These are phyloP conservation scores for Aspergillus sp. DNA, from an alignment of 2,329 filamentous ascomycete genomes.

Conservation along the genomic window DNA sequence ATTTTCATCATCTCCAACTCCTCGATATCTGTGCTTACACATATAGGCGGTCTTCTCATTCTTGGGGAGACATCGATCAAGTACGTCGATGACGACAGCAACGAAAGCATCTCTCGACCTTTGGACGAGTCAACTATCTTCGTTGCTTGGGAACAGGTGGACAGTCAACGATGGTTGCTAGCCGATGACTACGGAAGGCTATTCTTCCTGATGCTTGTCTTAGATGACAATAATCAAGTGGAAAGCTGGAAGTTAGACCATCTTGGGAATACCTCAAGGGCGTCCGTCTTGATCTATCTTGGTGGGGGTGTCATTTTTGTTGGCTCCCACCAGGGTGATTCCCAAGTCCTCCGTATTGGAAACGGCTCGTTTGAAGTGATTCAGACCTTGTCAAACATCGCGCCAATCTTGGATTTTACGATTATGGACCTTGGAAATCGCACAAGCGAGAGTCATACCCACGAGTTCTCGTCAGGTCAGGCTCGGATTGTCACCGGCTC, in stretches of 20 bases:
- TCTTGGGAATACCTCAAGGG: conserved; percentile 67
- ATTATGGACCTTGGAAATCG: conserved; percentile 94
- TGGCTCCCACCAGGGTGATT: conserved; percentile 89
- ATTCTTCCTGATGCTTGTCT: conserved; percentile 75
- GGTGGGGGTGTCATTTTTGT: conserved; percentile 67
- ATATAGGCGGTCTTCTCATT: conserved; percentile 64
- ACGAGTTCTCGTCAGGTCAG: conserved; percentile 92
- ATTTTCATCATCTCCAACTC: conserved; percentile 9
- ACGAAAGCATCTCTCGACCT: conserved; percentile 59
- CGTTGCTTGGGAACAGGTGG: conserved; percentile 83
- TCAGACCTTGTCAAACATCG: conserved; percentile 78
- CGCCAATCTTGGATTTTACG: conserved; percentile 86
- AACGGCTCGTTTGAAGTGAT: conserved; percentile 61
- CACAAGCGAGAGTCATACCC: conserved; percentile 71
- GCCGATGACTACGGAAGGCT: conserved; percentile 87
- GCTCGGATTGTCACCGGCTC: conserved; percentile 90
- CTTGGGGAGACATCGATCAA: conserved; percentile 76
- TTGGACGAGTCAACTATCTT: conserved; percentile 77
- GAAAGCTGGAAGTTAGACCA: conserved; percentile 65
- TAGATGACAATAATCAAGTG: conserved; percentile 61
- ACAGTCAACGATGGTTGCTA: conserved; percentile 77
- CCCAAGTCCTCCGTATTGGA: conserved; percentile 68
- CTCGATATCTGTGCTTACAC: conserved; percentile 41
- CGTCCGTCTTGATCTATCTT: conserved; percentile 74
- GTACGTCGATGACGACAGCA: conserved; percentile 76